Base-by-base conservation (phyloP, 805 yeast genomes). In the Kuraishia borneana region DNA sequence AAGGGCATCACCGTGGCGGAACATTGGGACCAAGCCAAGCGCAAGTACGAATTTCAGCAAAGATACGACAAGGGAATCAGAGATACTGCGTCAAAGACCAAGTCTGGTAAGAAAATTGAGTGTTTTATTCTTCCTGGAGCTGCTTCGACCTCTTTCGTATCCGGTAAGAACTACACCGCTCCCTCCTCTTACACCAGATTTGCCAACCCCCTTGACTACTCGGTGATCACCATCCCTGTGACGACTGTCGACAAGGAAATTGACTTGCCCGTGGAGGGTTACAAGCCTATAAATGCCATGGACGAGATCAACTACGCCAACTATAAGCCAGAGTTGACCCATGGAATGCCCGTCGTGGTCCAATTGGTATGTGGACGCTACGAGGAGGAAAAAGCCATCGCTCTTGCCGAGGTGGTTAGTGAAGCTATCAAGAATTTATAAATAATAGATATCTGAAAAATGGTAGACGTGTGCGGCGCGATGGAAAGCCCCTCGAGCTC, bases 61-160 rank as follows among this genome's bases (percentile, higher is more conserved):
- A 25, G 25, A 5, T 32, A 32, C 22, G 34, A 32, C 18, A 83
- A 80, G 42, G 44, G 46, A 3, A 60, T 68, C 45, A 67, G 76
- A 41, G 63, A 62, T 32, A 67, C 65, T 36, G 76, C 75, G 48
- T 53, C 60, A 20, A 53, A 67, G 18, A 58, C 54, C 42, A 62
- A 76, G 58, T 57, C 61, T 32, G 60, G 60, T 8, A 61, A 69
- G 45, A 64, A 61, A 17, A 58, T 79, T 22, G 87, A 80, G 44
- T 71, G 68, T 43, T 62, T 81, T 37, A 51, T 81, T 30, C 62
- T 73, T 30, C 87, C 88, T 76, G 37, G 52, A 76, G 39, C 88
- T 80, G 51, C 63, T 68, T 44, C 83, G 87, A 16, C 66, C 70
- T 28, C 69, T 73, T 36, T 61, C 65, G 0, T 61, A 73, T 56